A percentile compares a stretch with the other conserved stretches of the same genome.
These are phyloP conservation scores for Wallacemonas sp. DNA, from an alignment of 208 protist species.

Conservation along the genomic window DNA sequence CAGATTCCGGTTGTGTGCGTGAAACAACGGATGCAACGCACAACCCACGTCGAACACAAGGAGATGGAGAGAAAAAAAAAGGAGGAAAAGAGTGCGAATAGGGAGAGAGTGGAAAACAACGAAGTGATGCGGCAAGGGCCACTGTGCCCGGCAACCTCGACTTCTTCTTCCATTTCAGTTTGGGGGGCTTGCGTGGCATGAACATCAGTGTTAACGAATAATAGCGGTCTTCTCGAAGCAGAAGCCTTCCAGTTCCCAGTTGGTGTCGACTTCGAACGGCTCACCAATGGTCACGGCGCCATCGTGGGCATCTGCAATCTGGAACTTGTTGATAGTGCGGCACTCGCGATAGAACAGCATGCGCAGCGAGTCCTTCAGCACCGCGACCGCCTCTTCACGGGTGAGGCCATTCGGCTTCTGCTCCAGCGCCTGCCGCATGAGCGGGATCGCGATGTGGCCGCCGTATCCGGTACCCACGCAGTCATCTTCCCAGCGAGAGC, in stretches of 20 bases:
- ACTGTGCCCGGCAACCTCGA: too few species aligned
- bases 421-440: constrained; percentile 92
- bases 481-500: constrained; percentile 93
- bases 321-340: constrained; percentile 95
- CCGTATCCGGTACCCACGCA: constrained; percentile 96
- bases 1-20: too few species aligned
- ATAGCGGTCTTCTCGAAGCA: constrained; percentile 87
- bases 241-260: constrained; percentile 92
- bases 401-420: constrained; percentile 70
- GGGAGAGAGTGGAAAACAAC: too few species aligned
- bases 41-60: too few species aligned
- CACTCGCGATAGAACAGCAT: constrained; percentile 98
- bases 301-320: constrained; percentile 85
- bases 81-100: too few species aligned
- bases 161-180: not conserved
- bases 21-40: too few species aligned
- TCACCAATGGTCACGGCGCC: constrained; percentile 80
- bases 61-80: too few species aligned
- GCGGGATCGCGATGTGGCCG: constrained; percentile 93
- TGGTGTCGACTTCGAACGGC: constrained; percentile 93
- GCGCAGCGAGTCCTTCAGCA: constrained; percentile 93
- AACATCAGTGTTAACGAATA: constrained; percentile 56
- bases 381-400: constrained; percentile 80
- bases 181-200: too few species aligned
- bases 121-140: too few species aligned